These are phyloP conservation scores for Endogone sp. DNA, from an alignment of 192 early-diverging fungal genomes.

Conservation along the genomic window DNA sequence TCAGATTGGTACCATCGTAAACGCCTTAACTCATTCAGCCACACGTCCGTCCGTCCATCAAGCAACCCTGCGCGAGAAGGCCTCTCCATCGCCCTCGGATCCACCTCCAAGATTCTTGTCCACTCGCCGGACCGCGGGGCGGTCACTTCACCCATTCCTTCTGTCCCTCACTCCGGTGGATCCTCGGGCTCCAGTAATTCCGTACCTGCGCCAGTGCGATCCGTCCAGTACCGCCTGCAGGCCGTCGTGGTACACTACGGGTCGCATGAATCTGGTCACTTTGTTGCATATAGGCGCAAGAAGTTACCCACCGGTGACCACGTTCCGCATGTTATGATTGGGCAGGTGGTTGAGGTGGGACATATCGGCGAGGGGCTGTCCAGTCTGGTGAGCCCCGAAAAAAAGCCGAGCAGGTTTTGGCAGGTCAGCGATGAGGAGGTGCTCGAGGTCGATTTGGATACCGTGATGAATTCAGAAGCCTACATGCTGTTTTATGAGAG, in stretches of 20 bases:
- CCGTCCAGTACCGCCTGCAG: conserved; percentile 61
- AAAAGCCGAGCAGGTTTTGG: conserved; percentile 52
- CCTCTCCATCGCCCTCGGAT: conserved; percentile 12
- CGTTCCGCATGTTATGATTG: conserved; percentile 7
- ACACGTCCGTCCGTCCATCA: conserved; percentile 7
- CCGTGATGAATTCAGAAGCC: conserved; percentile 63
- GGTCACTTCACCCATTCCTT: no score
- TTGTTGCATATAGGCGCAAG: conserved; percentile 80
- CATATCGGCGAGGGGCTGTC: not conserved
- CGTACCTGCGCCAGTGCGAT: conserved; percentile 12
- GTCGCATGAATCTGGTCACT: conserved; percentile 86
- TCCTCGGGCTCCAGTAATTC: no score
- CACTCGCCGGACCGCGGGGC: not conserved
- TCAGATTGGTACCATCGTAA: not conserved
- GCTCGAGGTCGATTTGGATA: conserved; percentile 55
- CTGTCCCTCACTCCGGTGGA: no score
- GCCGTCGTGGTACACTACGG: conserved; percentile 86
- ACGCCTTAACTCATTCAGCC: conserved; percentile 16
- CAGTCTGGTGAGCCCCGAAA: not conserved
- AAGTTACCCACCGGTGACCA: conserved; percentile 32
- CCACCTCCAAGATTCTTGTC: conserved; percentile 9
- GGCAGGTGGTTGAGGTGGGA: not conserved
- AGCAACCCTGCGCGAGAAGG: not conserved
- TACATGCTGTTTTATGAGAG: conserved; percentile 79
- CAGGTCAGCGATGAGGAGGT: conserved; percentile 70